Conservation (phyloP, 345 rosid genomes). For the Syzygium oleosum region DNA sequence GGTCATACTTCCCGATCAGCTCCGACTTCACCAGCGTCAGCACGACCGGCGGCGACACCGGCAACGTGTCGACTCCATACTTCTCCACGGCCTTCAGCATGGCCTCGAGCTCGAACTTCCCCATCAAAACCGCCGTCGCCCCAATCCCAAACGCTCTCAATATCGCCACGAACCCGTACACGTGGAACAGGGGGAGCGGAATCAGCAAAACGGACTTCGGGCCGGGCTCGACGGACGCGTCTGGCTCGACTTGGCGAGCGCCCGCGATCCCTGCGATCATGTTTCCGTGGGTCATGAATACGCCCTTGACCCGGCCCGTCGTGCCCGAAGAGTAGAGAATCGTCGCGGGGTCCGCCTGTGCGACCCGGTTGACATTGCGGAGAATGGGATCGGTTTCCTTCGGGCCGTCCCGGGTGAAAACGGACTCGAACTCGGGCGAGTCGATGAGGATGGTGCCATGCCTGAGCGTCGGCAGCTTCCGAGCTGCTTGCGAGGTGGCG, state of each 20-base stretch:
- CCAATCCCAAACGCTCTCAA: conserved; percentile 29
- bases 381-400: not conserved
- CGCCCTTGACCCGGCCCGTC: conserved; percentile 32
- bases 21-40: conserved; percentile 56
- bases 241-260: not conserved
- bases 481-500: conserved; percentile 1
- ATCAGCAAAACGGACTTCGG: not conserved
- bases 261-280: not conserved
- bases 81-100: conserved; percentile 51
- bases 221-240: not conserved
- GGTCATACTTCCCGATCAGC: conserved; percentile 45
- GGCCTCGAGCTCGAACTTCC: conserved; percentile 43
- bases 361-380: conserved; percentile 4
- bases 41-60: conserved; percentile 72
- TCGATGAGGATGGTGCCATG: conserved; percentile 10
- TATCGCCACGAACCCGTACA: conserved; percentile 40
- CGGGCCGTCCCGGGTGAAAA: not conserved
- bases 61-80: conserved; percentile 39
- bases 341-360: conserved; percentile 23
- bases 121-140: conserved; percentile 30
- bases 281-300: conserved; percentile 25
- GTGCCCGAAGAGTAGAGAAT: conserved; percentile 38
- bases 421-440: conserved; percentile 13
- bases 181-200: conserved; percentile 37
- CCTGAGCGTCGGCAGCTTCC: conserved; percentile 9